Percentiles rank a stretch among this genome's conserved stretches.
phyloP scores from a whole-genome alignment of 108 stramenopile genomes.

The Aurantiochytrium sp. region DNA sequence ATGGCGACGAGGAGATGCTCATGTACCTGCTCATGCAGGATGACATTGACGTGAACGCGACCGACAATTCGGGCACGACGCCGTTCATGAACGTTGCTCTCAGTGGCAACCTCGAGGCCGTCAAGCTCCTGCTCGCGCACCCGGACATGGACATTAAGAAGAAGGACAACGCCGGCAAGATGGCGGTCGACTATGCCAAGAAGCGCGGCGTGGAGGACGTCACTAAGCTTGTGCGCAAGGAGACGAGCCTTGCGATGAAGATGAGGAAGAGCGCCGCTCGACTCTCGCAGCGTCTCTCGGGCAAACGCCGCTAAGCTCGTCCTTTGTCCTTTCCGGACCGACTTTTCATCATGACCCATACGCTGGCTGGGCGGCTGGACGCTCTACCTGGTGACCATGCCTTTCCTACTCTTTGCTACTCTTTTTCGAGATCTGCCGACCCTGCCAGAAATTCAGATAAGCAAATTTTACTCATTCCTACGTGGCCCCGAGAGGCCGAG shows the following conservation, averaged over 20 bases:
- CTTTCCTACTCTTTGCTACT: too few relatives aligned
- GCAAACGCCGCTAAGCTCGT: too few relatives aligned
- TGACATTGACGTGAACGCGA: slow-evolving; percentile 16
- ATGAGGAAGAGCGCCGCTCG: slow-evolving; percentile 2
- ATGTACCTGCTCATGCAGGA: not conserved
- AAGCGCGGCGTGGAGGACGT: slow-evolving; percentile 28
- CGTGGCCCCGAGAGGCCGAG: too few relatives aligned
- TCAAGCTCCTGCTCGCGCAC: not conserved
- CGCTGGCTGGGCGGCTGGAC: too few relatives aligned
- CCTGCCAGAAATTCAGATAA: too few relatives aligned
- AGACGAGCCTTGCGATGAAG: slow-evolving; percentile 9
- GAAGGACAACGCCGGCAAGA: not conserved
- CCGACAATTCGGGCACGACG: not conserved
- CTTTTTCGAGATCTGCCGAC: too few relatives aligned
- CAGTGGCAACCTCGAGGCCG: not conserved
- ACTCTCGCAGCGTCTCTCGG: not conserved
- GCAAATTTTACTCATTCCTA: too few relatives aligned
- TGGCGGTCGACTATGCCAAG: slow-evolving; percentile 19
- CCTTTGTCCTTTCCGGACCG: too few relatives aligned
- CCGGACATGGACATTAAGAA: not conserved
- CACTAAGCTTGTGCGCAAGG: not conserved
- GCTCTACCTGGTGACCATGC: too few relatives aligned
- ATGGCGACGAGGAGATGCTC: not conserved
- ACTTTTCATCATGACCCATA: too few relatives aligned
- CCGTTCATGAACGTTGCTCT: slow-evolving; percentile 16